Conservation (phyloP, 1,139 yeast genomes). For the Candida mesenterica region DNA sequence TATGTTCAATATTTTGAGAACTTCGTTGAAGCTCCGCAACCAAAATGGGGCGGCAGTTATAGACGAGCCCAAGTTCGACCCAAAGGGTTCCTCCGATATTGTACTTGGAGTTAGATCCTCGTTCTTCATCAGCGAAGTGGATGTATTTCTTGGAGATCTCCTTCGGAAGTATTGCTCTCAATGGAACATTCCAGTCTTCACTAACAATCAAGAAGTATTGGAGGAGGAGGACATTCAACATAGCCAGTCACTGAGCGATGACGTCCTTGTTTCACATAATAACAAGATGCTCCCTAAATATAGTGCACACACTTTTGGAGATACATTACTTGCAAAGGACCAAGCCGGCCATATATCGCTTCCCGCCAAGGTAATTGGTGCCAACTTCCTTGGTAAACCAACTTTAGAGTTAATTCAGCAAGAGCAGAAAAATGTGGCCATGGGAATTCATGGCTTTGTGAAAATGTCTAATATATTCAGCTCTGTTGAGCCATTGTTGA, state of each 20-base stretch:
- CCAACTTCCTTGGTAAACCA: conserved; percentile 26
- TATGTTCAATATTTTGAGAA: conserved; percentile 29
- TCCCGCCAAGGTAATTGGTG: conserved; percentile 34
- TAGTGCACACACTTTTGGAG: conserved; percentile 33
- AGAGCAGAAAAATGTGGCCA: conserved; percentile 16
- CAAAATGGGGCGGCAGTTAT: conserved; percentile 27
- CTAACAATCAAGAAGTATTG: conserved; percentile 20
- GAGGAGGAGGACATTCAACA: no score
- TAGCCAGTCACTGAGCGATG: conserved; percentile 17
- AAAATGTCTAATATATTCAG: conserved; percentile 22
- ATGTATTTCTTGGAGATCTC: conserved; percentile 25
- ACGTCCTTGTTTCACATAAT: conserved; percentile 35
- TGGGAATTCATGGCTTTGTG: conserved; percentile 32
- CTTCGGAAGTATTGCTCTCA: conserved; percentile 24
- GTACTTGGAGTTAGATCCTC: conserved; percentile 8
- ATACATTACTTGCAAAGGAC: conserved; percentile 38
- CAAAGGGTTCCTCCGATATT: neutral
- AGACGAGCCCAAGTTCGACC: neutral
- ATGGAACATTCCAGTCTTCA: conserved; percentile 30
- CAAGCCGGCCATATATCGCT: conserved; percentile 33
- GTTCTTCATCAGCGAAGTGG: conserved; percentile 30
- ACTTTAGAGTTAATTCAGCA: conserved; percentile 7
- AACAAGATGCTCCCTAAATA: conserved; percentile 37
- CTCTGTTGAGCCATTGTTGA: conserved; percentile 29
- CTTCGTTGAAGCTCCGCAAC: conserved; percentile 34